phyloP scores from a whole-genome alignment of 441 rosid species.

The Daphne laureola region DNA sequence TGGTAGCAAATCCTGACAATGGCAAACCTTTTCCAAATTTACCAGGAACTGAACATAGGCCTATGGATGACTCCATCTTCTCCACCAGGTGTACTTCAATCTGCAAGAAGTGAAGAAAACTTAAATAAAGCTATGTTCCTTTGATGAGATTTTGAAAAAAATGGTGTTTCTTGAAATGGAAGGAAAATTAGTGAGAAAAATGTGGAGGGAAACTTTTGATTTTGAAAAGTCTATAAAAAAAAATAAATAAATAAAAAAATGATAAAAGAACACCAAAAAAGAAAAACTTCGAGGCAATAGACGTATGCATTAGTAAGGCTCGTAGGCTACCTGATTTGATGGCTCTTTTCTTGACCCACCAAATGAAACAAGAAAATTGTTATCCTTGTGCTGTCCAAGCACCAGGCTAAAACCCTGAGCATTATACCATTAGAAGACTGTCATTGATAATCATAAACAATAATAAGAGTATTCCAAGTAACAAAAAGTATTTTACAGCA shows the following conservation, averaged over 20 bases:
- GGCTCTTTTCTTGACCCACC: slow-evolving; percentile 87
- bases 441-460: neutral
- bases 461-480: slow-evolving; percentile 8
- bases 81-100: slow-evolving; percentile 74
- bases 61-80: slow-evolving; percentile 56
- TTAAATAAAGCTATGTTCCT: neutral
- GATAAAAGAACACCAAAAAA: too few species aligned
- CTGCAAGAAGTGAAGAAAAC: slow-evolving; percentile 26
- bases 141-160: neutral
- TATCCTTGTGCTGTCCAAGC: slow-evolving; percentile 82
- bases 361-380: slow-evolving; percentile 88
- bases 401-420: slow-evolving; percentile 88
- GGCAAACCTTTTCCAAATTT: slow-evolving; percentile 60
- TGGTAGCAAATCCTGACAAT: slow-evolving; percentile 39
- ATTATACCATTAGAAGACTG: neutral
- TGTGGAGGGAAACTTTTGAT: too few species aligned
- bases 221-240: too few species aligned
- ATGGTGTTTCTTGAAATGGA: neutral
- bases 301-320: slow-evolving; percentile 15
- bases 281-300: neutral
- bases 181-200: neutral
- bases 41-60: slow-evolving; percentile 35
- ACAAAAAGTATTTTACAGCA: neutral
- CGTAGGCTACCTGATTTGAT: slow-evolving; percentile 64
- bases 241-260: too few species aligned